These are phyloP conservation scores for Hygrophorus russula DNA, from an alignment of 768 basidiomycete species.

Conservation along the genomic window DNA sequence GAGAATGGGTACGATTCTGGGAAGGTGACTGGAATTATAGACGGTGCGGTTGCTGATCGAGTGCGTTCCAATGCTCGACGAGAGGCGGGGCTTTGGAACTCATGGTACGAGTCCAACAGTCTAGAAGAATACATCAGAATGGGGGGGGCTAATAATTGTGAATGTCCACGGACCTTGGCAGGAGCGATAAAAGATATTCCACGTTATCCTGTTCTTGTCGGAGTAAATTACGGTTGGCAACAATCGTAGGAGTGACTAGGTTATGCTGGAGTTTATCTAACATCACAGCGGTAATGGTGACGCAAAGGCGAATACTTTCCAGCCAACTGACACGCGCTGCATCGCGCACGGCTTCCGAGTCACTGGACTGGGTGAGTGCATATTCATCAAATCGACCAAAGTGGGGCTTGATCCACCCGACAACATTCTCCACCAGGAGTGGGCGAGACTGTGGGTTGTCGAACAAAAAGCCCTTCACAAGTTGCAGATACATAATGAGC, in stretches of 20 bases:
- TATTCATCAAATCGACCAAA: slow-evolving; percentile 90
- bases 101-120: slow-evolving; percentile 79
- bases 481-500: slow-evolving; percentile 86
- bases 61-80: slow-evolving; percentile 60
- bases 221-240: slow-evolving; percentile 47
- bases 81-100: slow-evolving; percentile 61
- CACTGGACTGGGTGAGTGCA: slow-evolving; percentile 46
- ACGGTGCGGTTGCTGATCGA: slow-evolving; percentile 45
- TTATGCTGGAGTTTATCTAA: slow-evolving; percentile 81
- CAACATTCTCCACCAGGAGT: slow-evolving; percentile 74
- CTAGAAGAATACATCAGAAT: slow-evolving; percentile 25
- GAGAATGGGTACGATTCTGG: slow-evolving; percentile 93
- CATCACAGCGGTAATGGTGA: slow-evolving; percentile 83
- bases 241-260: slow-evolving; percentile 54
- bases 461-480: slow-evolving; percentile 83
- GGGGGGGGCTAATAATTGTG: neutral
- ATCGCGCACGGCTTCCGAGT: slow-evolving; percentile 58
- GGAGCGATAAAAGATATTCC: slow-evolving; percentile 69
- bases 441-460: slow-evolving; percentile 71
- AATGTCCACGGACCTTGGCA: slow-evolving; percentile 57
- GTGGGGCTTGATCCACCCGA: slow-evolving; percentile 91
- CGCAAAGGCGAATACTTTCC: slow-evolving; percentile 81
- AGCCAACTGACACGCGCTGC: slow-evolving; percentile 78
- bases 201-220: slow-evolving; percentile 87
- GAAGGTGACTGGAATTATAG: slow-evolving; percentile 68